A percentile compares a stretch with the other conserved stretches of the same genome.
phyloP scores from a whole-genome alignment of 2,329 filamentous ascomycete genomes.

The Myrmaecium sp. region DNA sequence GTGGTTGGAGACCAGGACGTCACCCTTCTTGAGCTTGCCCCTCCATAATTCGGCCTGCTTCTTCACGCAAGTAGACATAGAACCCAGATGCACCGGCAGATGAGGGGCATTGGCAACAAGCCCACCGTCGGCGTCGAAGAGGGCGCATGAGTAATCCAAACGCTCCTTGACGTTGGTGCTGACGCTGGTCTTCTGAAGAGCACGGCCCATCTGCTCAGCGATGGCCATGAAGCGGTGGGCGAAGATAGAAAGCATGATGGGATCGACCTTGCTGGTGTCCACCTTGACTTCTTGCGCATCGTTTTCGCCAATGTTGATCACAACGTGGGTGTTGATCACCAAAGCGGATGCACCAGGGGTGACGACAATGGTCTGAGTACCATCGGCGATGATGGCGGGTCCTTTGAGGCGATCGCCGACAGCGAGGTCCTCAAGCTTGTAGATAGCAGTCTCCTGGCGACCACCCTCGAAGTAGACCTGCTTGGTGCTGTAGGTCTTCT shows the following conservation, averaged over 20 bases:
- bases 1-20: constrained; percentile 72
- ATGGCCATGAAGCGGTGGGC: constrained; percentile 75
- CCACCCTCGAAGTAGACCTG: constrained; percentile 76
- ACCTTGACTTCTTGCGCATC: constrained; percentile 31
- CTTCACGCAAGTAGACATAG: constrained; percentile 69
- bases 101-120: constrained; percentile 68
- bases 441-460: constrained; percentile 61
- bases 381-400: constrained; percentile 74
- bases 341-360: constrained; percentile 61
- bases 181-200: constrained; percentile 63
- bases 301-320: constrained; percentile 61
- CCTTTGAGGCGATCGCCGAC: constrained; percentile 59
- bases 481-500: constrained; percentile 48
- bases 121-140: constrained; percentile 61
- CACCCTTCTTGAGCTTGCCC: constrained; percentile 58
- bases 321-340: constrained; percentile 70
- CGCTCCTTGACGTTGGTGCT: constrained; percentile 70
- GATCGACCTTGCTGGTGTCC: constrained; percentile 45
- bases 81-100: constrained; percentile 64
- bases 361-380: constrained; percentile 82
- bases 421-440: constrained; percentile 58
- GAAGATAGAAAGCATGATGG: constrained; percentile 63
- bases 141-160: constrained; percentile 66
- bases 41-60: constrained; percentile 69
- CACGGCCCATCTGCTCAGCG: constrained; percentile 68